Conservation (phyloP, 108 stramenopile genomes). For the Halocafeteria seosinensis region DNA sequence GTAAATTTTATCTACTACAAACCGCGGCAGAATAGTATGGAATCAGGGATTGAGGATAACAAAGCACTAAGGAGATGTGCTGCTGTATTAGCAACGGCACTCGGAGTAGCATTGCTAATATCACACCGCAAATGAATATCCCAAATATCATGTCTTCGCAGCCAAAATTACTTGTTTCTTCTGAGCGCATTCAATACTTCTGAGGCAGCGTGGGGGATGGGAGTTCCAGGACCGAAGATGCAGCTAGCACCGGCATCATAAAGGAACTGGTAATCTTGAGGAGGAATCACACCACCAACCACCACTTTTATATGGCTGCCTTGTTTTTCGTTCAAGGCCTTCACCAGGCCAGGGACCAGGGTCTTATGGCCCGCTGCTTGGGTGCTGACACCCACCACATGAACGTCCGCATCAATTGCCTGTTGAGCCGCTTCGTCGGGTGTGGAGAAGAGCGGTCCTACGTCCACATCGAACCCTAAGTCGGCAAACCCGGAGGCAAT, state of each 20-base stretch:
- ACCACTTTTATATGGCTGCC: constrained; percentile 69
- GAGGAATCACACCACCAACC: constrained; percentile 78
- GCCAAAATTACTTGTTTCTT: neutral
- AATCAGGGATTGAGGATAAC: too few species aligned
- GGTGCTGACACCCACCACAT: constrained; percentile 78
- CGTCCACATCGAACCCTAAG: constrained; percentile 77
- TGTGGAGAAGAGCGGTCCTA: constrained; percentile 85
- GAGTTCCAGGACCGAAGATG: constrained; percentile 88
- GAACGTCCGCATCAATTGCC: constrained; percentile 89
- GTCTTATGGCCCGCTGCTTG: constrained; percentile 94
- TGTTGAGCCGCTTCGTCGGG: constrained; percentile 80
- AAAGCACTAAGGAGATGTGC: too few species aligned
- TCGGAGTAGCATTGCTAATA: too few species aligned
- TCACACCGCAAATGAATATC: too few species aligned
- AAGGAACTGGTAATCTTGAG: constrained; percentile 39
- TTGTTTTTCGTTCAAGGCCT: constrained; percentile 55
- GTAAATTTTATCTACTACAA: too few species aligned
- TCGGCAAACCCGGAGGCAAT: constrained; percentile 88
- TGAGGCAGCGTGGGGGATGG: constrained; percentile 63
- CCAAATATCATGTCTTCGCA: too few species aligned
- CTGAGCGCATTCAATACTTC: constrained; percentile 52
- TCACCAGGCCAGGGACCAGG: constrained; percentile 69
- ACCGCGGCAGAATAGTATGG: too few species aligned
- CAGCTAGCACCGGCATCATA: constrained; percentile 57
- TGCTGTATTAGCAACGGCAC: too few species aligned